Evolutionary conservation across 1,284 basidiomycete genomes (phyloP).

Genomic region (Peniophora sp.): DNA sequence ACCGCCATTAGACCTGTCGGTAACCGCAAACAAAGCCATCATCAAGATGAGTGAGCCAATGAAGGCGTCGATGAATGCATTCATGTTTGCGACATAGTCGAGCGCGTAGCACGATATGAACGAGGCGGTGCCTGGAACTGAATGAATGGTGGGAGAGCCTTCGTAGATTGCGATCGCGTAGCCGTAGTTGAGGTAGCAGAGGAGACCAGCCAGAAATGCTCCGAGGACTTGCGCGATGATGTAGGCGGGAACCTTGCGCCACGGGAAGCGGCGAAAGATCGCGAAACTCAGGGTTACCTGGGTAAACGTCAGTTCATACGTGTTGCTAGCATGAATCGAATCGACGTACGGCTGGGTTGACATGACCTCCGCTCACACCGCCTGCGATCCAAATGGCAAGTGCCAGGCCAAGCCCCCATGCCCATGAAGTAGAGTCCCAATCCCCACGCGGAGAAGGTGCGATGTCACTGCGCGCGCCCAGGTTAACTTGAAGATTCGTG

Average conservation of each 20-base stretch:
- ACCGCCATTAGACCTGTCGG: constrained; percentile 36
- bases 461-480: constrained; percentile 45
- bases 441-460: constrained; percentile 46
- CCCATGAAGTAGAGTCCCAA: constrained; percentile 52
- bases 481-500: constrained; percentile 53
- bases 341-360: background rate
- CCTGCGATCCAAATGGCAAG: background rate
- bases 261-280: background rate
- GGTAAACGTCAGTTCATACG: constrained; percentile 24
- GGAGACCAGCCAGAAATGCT: background rate
- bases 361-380: background rate
- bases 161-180: background rate
- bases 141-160: background rate
- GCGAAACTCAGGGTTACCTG: background rate
- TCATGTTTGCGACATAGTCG: constrained; percentile 46
- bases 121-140: background rate
- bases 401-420: constrained; percentile 49
- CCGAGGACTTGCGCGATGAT: background rate
- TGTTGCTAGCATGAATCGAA: background rate
- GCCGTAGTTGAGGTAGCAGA: background rate
- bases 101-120: constrained; percentile 24
- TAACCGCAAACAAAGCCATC: constrained; percentile 31
- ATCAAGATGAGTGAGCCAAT: constrained; percentile 50
- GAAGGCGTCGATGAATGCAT: constrained; percentile 57
- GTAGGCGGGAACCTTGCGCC: background rate